A percentile compares a stretch with the other conserved stretches of the same genome.
These are phyloP conservation scores for Globisporangium radiosum DNA, from an alignment of 352 stramenopile genomes.

Conservation along the genomic window DNA sequence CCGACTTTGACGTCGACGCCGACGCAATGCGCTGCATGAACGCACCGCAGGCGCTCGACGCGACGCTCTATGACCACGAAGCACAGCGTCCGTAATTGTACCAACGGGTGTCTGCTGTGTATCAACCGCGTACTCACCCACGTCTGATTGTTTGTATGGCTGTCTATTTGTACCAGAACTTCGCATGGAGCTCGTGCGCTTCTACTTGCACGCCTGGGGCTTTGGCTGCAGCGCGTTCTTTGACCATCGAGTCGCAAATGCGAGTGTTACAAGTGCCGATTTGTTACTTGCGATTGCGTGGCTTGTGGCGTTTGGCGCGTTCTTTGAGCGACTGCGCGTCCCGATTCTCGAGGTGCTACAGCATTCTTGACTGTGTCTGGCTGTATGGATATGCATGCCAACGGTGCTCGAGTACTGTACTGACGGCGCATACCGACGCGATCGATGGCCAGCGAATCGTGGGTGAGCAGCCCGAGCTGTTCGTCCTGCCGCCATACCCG, in stretches of 20 bases:
- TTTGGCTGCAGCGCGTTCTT: slow-evolving; percentile 52
- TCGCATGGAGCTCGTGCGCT: slow-evolving; percentile 38
- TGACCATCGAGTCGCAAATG: background rate
- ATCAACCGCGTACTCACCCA: background rate
- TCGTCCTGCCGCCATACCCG: slow-evolving; percentile 7
- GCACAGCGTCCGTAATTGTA: slow-evolving; percentile 12
- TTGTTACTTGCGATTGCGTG: slow-evolving; percentile 49
- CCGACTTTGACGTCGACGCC: slow-evolving; percentile 46
- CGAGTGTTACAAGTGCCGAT: slow-evolving; percentile 21
- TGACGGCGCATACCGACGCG: too few relatives aligned
- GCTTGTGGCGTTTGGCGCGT: slow-evolving; percentile 37
- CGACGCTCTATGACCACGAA: slow-evolving; percentile 15
- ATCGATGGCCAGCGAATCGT: background rate
- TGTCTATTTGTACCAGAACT: slow-evolving; percentile 7
- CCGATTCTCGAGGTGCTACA: slow-evolving; percentile 30
- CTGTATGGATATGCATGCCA: too few relatives aligned
- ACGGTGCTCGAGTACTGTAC: too few relatives aligned
- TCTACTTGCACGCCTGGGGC: slow-evolving; percentile 65
- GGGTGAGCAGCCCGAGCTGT: background rate
- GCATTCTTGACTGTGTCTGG: too few relatives aligned
- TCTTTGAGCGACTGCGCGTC: slow-evolving; percentile 40
- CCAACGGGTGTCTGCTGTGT: background rate
- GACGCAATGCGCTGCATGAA: slow-evolving; percentile 30
- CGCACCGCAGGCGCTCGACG: slow-evolving; percentile 11
- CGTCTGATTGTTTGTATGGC: background rate